A percentile compares a stretch with the other conserved stretches of the same genome.
These are phyloP conservation scores for Coemansia sp. DNA, from an alignment of 192 early-diverging fungal species.

Conservation along the genomic window DNA sequence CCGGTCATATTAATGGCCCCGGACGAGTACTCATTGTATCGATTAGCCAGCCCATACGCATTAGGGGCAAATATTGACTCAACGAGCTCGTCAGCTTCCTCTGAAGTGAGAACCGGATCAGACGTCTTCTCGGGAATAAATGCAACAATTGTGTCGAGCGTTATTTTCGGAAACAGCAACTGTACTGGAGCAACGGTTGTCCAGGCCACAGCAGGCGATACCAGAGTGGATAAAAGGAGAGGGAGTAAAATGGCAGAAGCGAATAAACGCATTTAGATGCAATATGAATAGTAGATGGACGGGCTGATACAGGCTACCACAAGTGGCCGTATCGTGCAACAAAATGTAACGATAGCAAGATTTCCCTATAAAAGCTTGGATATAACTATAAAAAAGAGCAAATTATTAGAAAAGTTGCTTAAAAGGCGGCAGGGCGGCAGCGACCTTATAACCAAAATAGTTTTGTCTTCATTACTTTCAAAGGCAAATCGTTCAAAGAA, in stretches of 20 bases:
- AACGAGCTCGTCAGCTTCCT: background rate
- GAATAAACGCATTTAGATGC: background rate
- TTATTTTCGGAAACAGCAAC: background rate
- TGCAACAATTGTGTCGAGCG: background rate
- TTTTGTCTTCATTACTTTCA: too few relatives aligned
- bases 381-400: too few relatives aligned
- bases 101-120: background rate
- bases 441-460: too few relatives aligned
- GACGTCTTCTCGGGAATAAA: constrained; percentile 5
- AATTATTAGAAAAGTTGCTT: too few relatives aligned
- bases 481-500: too few relatives aligned
- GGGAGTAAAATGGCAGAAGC: background rate
- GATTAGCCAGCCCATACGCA: background rate
- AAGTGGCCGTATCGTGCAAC: too few relatives aligned
- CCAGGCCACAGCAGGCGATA: background rate
- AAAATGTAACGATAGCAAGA: too few relatives aligned
- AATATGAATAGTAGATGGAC: too few relatives aligned
- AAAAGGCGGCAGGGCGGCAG: too few relatives aligned
- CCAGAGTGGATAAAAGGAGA: background rate
- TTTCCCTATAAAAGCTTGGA: too few relatives aligned
- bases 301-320: too few relatives aligned
- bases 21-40: constrained; percentile 3
- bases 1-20: constrained; percentile 5
- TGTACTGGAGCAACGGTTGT: background rate
- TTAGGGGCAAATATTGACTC: background rate